These are phyloP conservation scores for Pseudocercospora fuligena DNA, from an alignment of 2,329 filamentous ascomycete genomes.

Conservation along the genomic window DNA sequence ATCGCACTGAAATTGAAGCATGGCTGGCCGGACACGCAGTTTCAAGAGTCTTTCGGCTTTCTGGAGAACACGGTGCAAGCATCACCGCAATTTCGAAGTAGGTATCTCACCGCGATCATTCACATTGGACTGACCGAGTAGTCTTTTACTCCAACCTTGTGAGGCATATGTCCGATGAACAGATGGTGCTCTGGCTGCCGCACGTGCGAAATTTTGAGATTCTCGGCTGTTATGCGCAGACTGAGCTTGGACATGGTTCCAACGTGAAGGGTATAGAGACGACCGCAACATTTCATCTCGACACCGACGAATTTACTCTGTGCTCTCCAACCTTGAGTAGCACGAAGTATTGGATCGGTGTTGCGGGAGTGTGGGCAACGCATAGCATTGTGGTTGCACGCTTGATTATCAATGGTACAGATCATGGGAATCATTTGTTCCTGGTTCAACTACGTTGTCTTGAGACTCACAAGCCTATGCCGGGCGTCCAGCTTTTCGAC, in stretches of 20 bases:
- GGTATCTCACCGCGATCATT: too few relatives aligned
- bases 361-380: neutral
- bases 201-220: too few relatives aligned
- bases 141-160: too few relatives aligned
- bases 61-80: too few relatives aligned
- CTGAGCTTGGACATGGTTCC: neutral
- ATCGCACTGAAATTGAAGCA: too few relatives aligned
- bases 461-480: neutral
- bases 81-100: too few relatives aligned
- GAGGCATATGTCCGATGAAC: too few relatives aligned
- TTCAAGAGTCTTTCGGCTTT: too few relatives aligned
- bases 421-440: neutral
- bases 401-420: neutral
- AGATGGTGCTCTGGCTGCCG: too few relatives aligned
- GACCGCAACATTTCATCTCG: neutral
- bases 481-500: neutral
- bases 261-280: neutral
- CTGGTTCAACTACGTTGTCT: neutral
- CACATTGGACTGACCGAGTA: too few relatives aligned
- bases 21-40: too few relatives aligned
- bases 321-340: neutral
- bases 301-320: neutral
- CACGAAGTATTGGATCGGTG: neutral
- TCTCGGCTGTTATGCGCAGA: constrained; percentile 8
- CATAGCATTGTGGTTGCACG: neutral